These are phyloP conservation scores for Clonostachys chloroleuca DNA, from an alignment of 2,329 filamentous ascomycete species.

Conservation along the genomic window DNA sequence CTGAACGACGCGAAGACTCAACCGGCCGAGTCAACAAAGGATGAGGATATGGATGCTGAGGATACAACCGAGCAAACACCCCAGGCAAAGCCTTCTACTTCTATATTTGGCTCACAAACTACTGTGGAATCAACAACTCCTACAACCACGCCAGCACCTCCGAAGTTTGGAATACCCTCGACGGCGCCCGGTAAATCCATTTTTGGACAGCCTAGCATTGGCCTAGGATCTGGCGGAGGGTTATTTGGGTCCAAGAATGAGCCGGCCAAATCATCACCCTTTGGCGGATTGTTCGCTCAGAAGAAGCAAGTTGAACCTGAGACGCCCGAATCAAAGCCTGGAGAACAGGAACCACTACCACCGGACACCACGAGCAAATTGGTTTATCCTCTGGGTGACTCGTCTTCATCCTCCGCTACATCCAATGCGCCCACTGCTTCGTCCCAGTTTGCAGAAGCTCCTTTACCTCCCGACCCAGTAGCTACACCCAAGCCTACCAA, in stretches of 20 bases:
- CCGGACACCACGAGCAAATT: slow-evolving; percentile 52
- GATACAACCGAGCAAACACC: slow-evolving; percentile 25
- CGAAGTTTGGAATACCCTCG: slow-evolving; percentile 35
- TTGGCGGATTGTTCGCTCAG: slow-evolving; percentile 12
- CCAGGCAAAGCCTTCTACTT: slow-evolving; percentile 27
- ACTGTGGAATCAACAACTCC: slow-evolving; percentile 38
- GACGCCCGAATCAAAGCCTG: slow-evolving; percentile 29
- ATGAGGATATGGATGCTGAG: slow-evolving; percentile 46
- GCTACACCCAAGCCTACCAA: slow-evolving; percentile 10
- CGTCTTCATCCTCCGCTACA: slow-evolving; percentile 45
- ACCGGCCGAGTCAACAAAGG: slow-evolving; percentile 22
- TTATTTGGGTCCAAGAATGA: slow-evolving; percentile 13
- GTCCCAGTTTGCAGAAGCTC: neutral
- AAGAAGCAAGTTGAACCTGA: slow-evolving; percentile 8
- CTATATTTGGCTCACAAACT: slow-evolving; percentile 13
- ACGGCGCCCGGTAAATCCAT: slow-evolving; percentile 19
- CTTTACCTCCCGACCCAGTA: neutral
- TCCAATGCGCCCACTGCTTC: slow-evolving; percentile 20
- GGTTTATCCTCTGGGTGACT: slow-evolving; percentile 42
- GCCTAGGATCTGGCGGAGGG: slow-evolving; percentile 3
- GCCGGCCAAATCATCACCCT: slow-evolving; percentile 7
- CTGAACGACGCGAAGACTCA: slow-evolving; percentile 35
- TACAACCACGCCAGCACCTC: slow-evolving; percentile 44
- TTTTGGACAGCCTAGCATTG: slow-evolving; percentile 9
- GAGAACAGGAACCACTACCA: slow-evolving; percentile 39